These are phyloP conservation scores for Pseudozyma hubeiensis DNA, from an alignment of 1,284 basidiomycete species.

Conservation along the genomic window DNA sequence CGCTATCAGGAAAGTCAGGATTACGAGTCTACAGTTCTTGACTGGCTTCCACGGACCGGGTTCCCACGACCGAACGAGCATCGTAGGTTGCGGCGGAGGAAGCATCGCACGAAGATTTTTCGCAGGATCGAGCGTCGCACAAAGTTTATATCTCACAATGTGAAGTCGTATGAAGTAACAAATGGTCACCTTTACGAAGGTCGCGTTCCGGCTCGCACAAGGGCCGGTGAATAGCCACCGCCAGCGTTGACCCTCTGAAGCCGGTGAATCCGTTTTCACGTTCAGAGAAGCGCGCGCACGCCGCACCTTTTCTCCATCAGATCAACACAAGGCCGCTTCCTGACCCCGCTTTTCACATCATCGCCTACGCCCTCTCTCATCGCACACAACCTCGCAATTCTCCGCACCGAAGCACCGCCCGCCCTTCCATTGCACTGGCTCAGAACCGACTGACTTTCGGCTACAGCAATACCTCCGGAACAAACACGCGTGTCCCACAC, in stretches of 20 bases:
- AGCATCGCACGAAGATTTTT: too few species aligned
- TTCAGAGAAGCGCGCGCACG: slow-evolving; percentile 4
- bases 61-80: too few species aligned
- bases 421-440: too few species aligned
- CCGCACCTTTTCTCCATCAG: background rate
- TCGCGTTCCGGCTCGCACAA: too few species aligned
- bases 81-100: too few species aligned
- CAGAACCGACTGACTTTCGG: background rate
- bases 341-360: background rate
- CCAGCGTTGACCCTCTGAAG: background rate
- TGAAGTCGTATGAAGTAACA: too few species aligned
- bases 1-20: background rate
- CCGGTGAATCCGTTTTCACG: slow-evolving; percentile 17
- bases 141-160: too few species aligned
- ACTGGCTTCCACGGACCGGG: too few species aligned
- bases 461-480: slow-evolving; percentile 1
- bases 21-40: too few species aligned
- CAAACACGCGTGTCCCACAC: background rate
- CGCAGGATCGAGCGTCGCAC: too few species aligned
- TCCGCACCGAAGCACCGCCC: too few species aligned
- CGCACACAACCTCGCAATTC: background rate
- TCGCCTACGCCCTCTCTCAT: background rate
- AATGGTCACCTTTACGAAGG: too few species aligned
- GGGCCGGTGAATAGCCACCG: background rate
- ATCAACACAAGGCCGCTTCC: slow-evolving; percentile 1